These are phyloP conservation scores for Blepharisma undulans DNA, from an alignment of 169 alveolate genomes.

Conservation along the genomic window DNA sequence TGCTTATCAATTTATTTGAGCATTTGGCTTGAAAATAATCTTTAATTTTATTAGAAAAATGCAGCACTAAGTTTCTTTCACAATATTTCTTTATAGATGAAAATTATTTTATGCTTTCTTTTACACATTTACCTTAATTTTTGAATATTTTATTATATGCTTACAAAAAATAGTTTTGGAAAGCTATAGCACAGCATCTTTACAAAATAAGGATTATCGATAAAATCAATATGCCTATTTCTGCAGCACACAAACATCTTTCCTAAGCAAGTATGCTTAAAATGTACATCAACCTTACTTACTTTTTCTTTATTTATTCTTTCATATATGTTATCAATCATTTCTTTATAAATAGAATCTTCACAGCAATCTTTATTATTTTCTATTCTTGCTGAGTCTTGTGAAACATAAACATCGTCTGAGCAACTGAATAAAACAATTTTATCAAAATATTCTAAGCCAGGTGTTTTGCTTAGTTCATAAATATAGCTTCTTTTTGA, in stretches of 20 bases:
- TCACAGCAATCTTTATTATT: slow-evolving; percentile 2
- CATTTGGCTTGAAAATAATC: too few species aligned
- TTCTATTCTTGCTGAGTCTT: slow-evolving; percentile 78
- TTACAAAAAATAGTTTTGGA: slow-evolving; percentile 77
- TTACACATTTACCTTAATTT: too few species aligned
- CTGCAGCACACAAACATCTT: slow-evolving; percentile 66
- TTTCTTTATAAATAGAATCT: slow-evolving; percentile 28
- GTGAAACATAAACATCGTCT: slow-evolving; percentile 87
- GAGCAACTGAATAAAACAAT: slow-evolving; percentile 68
- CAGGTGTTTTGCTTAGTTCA: slow-evolving; percentile 66
- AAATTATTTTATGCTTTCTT: too few species aligned
- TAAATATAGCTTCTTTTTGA: slow-evolving; percentile 76
- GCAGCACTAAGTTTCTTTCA: too few species aligned
- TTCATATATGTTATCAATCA: slow-evolving; percentile 42
- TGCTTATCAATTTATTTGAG: too few species aligned
- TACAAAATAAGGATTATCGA: slow-evolving; percentile 90
- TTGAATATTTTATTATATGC: neutral
- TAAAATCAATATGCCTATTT: slow-evolving; percentile 93
- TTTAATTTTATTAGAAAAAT: too few species aligned
- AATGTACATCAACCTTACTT: slow-evolving; percentile 88
- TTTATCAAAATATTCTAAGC: slow-evolving; percentile 81
- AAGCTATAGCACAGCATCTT: slow-evolving; percentile 84
- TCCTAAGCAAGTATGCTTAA: slow-evolving; percentile 42
- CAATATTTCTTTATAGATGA: too few species aligned
- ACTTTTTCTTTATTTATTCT: slow-evolving; percentile 44